These are phyloP conservation scores for Pisolithus marmoratus DNA, from an alignment of 768 basidiomycete genomes.

Conservation along the genomic window DNA sequence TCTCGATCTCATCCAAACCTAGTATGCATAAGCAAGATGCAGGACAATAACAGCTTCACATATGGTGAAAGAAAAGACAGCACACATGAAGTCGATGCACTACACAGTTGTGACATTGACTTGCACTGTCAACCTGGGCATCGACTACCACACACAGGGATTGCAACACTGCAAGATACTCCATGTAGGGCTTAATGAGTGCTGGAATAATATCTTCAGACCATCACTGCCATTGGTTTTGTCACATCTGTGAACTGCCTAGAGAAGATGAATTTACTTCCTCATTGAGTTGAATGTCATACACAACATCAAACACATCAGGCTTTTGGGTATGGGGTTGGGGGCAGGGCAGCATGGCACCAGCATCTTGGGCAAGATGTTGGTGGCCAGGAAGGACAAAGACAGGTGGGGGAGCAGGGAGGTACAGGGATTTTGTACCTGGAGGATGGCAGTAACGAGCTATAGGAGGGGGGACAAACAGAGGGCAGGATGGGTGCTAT, in stretches of 20 bases:
- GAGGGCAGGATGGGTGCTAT: neutral
- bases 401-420: neutral
- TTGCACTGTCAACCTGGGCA: neutral
- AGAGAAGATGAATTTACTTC: too few relatives aligned
- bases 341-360: neutral
- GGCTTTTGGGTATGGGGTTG: too few relatives aligned
- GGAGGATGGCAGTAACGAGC: neutral
- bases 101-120: neutral
- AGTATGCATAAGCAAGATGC: neutral
- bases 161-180: neutral
- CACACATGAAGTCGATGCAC: neutral
- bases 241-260: neutral
- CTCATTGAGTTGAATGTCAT: too few relatives aligned
- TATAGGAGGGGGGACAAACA: neutral
- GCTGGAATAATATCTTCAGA: neutral
- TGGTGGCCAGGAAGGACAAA: neutral
- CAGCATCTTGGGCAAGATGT: neutral
- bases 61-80: neutral
- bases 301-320: neutral
- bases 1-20: conserved; percentile 5
- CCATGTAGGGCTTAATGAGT: neutral
- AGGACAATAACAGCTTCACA: neutral
- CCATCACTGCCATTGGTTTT: neutral
- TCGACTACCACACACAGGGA: neutral
- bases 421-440: neutral